Evolutionary conservation across 2,329 filamentous ascomycete species (phyloP), one percentile per base, ranked within the genome.

Genomic region (Cladophialophora carrionii): DNA sequence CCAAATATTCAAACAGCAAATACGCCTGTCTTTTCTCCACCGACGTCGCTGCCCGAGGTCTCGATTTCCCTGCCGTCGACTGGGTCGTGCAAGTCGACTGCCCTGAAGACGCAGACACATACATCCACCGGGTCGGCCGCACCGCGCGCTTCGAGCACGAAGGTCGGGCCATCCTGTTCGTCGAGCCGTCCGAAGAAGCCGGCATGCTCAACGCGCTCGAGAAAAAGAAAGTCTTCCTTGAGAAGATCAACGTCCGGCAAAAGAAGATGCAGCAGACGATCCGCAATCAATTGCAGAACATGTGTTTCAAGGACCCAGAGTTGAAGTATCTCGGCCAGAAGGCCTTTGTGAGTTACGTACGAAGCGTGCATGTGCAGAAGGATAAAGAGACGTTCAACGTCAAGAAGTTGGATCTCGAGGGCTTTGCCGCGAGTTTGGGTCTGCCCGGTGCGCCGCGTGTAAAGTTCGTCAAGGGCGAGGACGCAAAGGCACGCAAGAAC

Each of bases 71-170:
- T 0, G 89, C 92, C 2, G 95, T 99, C 0, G 95, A 99, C 76
- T 99, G 95, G 90, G 95, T 99, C 4, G 92, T 99, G n/a, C 95
- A 99, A 75, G 85, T 91, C n/a, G 95, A 99, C 76, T 96, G 91
- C 71, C 95, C 95, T 0, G 95, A 99, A 77, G 94, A 99, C 76
- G 90, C 91, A 3, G 95, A 98, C 73, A 99, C 95, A 0, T 99
- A 99, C 74, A 98, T 99, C 71, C 95, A 99, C 78, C 88, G 95
- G 65, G 94, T 97, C 4, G 95, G 95, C 1, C 87, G 95, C 32
- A 98, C 95, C 20, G 95, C 95, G n/a, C 87, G 94, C 24, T 98
- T 96, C 76, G 89, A 97, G 73, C 89, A 90, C 69, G 87, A 91
- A 60, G 95, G 95, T 7, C 87, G 89, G 46, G 94, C 95, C 0